A percentile compares a stretch with the other conserved stretches of the same genome.
Conservation (phyloP, 2,329 filamentous ascomycete species). For the Cryphonectria japonica region DNA sequence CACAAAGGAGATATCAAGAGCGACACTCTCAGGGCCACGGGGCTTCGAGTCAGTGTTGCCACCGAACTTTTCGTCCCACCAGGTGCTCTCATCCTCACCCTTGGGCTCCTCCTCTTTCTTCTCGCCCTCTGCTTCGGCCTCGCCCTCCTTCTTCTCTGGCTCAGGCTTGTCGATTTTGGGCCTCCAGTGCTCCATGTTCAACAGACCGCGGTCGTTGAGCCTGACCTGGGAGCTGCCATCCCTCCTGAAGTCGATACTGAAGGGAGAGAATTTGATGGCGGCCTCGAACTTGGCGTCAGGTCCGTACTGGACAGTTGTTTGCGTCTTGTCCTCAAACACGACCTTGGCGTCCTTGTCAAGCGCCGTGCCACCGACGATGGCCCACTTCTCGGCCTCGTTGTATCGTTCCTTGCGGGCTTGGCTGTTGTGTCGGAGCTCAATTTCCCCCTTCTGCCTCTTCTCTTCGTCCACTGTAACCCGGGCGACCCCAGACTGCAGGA, state of each 20-base stretch:
- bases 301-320: slow-evolving; percentile 80
- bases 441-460: slow-evolving; percentile 83
- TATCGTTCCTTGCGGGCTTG: slow-evolving; percentile 88
- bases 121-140: slow-evolving; percentile 48
- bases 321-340: slow-evolving; percentile 65
- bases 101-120: slow-evolving; percentile 41
- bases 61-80: slow-evolving; percentile 97
- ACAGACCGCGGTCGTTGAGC: slow-evolving; percentile 84
- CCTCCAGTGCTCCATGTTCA: slow-evolving; percentile 97
- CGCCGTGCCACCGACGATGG: slow-evolving; percentile 79
- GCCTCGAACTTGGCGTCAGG: slow-evolving; percentile 77
- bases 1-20: slow-evolving; percentile 87
- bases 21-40: slow-evolving; percentile 90
- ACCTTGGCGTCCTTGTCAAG: slow-evolving; percentile 73
- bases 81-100: slow-evolving; percentile 81
- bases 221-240: slow-evolving; percentile 82
- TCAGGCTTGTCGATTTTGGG: slow-evolving; percentile 72
- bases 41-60: slow-evolving; percentile 95
- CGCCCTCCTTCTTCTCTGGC: slow-evolving; percentile 44
- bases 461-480: slow-evolving; percentile 92
- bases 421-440: slow-evolving; percentile 84
- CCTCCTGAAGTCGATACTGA: slow-evolving; percentile 83
- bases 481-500: slow-evolving; percentile 86
- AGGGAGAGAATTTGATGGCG: slow-evolving; percentile 80
- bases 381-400: slow-evolving; percentile 87